Base-by-base conservation (phyloP, 2,329 filamentous ascomycete species). In the Colletotrichum limetticola region DNA sequence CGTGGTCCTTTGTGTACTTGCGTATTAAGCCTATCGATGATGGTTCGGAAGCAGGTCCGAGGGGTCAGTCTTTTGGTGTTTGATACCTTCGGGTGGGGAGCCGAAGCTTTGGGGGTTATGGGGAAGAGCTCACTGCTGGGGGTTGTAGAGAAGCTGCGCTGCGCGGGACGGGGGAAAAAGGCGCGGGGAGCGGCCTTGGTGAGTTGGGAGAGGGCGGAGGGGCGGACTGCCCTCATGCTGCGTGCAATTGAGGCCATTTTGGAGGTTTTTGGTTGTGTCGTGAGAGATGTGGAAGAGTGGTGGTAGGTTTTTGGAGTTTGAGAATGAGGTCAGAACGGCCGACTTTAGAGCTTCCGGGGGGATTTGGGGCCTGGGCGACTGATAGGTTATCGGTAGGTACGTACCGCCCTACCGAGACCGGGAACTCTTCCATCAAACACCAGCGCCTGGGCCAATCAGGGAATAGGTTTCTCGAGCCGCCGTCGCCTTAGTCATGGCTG, bases 1-100 rank as follows among this genome's bases (percentile, higher is more conserved):
- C 97, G 88, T 99, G 97, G 82, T 98, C 96, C 83, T 95, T 93
- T 76, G 97, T 98, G 88, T 97, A 99, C 83, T 92, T 94, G 86
- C 97, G 96, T 76, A 90, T 86, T 68, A 88, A 86, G 79, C 85
- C 92, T 94, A 75, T 7, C 30, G 32, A 9, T 4, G 11, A 58
- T 67, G 57, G 74, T 24, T 26, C 66, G 59, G 37, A 53, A 32
- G 24, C 16, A 58, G 24, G 55, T 64, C 56, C 66, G 58, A 67
- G 19, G 57, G 61, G 58, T 71, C 35, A 66, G 70, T 67, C 67
- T 52, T 24, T 32, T 22, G 49, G 35, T 42, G 14, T 16, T 42
- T 16, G 14, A 42, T 42, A 16, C 16, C 11, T 63, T 55, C 26
- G 68, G 67, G 49, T 30, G 24, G 58, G 63, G 22, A 65, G 68